Conservation (phyloP, 805 yeast species). For the Zygoascus flipseniorum region DNA sequence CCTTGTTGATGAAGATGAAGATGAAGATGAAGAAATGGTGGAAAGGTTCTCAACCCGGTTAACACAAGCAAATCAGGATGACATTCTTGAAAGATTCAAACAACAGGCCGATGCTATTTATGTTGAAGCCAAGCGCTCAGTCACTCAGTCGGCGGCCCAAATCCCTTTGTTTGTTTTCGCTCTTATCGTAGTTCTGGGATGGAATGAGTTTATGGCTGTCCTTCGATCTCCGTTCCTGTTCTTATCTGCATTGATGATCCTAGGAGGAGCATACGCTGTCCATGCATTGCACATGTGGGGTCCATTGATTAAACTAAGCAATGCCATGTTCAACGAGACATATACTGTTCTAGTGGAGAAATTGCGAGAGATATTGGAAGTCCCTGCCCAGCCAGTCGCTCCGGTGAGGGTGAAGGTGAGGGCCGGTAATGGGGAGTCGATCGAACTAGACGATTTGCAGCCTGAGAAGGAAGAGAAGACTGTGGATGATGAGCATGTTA, state of each 20-base stretch:
- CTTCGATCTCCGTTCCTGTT: conserved; percentile 79
- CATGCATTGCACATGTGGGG: conserved; percentile 66
- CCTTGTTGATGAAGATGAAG: conserved; percentile 34
- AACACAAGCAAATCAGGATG: conserved; percentile 46
- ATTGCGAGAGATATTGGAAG: conserved; percentile 54
- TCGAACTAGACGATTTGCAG: not conserved
- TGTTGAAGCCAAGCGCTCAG: conserved; percentile 82
- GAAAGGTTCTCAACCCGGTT: conserved; percentile 50
- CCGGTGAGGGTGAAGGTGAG: conserved; percentile 1
- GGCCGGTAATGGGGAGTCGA: conserved; percentile 7
- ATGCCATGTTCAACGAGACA: conserved; percentile 50
- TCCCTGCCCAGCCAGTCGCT: conserved; percentile 17
- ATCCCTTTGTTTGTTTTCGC: conserved; percentile 80
- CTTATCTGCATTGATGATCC: conserved; percentile 42
- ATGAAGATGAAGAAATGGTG: conserved; percentile 23
- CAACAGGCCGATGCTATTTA: conserved; percentile 71
- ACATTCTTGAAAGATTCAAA: conserved; percentile 51
- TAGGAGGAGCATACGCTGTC: conserved; percentile 57
- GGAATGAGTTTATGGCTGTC: conserved; percentile 91
- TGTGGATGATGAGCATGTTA: not conserved
- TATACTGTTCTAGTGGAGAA: conserved; percentile 50
- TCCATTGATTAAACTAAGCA: conserved; percentile 57
- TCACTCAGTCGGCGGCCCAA: conserved; percentile 64
- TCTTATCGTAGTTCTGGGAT: conserved; percentile 69
- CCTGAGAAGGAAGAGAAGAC: not conserved